These are phyloP conservation scores for Rhipidocladum racemiflorum DNA, from an alignment of 176 grass and related monocot genomes.

Conservation along the genomic window DNA sequence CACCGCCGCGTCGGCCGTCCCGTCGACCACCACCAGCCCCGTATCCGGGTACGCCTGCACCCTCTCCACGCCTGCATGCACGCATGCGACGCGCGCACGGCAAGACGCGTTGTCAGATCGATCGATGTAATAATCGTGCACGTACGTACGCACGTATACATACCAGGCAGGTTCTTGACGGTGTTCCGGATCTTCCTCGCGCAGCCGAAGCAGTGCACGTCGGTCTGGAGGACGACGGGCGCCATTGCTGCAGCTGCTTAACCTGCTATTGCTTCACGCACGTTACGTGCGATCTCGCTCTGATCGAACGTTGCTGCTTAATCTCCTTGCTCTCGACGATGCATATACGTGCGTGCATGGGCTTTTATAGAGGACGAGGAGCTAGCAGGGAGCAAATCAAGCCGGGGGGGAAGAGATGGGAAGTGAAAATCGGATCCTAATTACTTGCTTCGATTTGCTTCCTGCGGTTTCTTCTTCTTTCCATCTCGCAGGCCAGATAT, in stretches of 20 bases:
- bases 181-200: background rate
- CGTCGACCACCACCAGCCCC: constrained; percentile 11
- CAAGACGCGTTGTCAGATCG: background rate
- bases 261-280: background rate
- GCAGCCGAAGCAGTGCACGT: background rate
- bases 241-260: background rate
- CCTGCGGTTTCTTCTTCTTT: background rate
- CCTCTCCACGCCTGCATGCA: constrained; percentile 15
- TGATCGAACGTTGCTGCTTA: background rate
- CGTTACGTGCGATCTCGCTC: background rate
- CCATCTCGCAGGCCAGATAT: background rate
- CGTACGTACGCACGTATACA: background rate
- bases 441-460: background rate
- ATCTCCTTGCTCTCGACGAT: background rate
- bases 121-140: no score
- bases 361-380: background rate
- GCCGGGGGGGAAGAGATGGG: background rate
- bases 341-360: background rate
- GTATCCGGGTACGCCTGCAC: constrained; percentile 4
- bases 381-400: background rate
- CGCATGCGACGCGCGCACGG: no score
- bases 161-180: background rate
- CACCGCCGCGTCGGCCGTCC: background rate
- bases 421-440: background rate
- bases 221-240: background rate